Conservation (phyloP, 2,329 filamentous ascomycete species). For the Trichoderma atrobrunneum region DNA sequence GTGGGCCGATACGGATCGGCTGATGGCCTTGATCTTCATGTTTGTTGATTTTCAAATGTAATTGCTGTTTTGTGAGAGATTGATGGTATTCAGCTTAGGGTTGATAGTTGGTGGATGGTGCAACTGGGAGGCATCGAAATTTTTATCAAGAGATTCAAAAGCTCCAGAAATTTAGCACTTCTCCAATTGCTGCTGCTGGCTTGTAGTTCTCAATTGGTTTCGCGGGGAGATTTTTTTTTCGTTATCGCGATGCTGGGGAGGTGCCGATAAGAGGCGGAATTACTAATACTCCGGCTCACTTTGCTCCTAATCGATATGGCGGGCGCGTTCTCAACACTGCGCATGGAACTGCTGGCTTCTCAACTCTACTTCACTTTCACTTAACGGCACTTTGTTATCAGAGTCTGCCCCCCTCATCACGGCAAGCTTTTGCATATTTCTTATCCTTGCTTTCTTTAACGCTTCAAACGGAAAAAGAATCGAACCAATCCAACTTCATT, state of each 20-base stretch:
- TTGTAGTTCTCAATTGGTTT: slow-evolving; percentile 14
- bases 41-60: slow-evolving; percentile 22
- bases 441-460: not conserved
- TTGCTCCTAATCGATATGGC: slow-evolving; percentile 8
- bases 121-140: not conserved
- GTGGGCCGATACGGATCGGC: slow-evolving; percentile 60
- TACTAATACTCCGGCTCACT: slow-evolving; percentile 30
- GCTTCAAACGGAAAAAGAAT: not conserved
- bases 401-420: not conserved
- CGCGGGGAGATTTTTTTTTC: slow-evolving; percentile 34
- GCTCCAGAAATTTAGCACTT: not conserved
- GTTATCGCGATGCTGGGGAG: slow-evolving; percentile 27
- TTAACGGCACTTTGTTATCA: not conserved
- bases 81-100: not conserved
- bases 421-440: not conserved
- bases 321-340: slow-evolving; percentile 14
- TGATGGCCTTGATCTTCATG: slow-evolving; percentile 65
- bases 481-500: not conserved
- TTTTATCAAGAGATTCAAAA: not conserved
- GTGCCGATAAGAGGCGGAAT: slow-evolving; percentile 31
- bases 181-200: not conserved
- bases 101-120: not conserved
- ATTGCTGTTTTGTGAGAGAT: not conserved
- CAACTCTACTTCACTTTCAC: slow-evolving; percentile 12
- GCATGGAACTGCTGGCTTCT: not conserved